These are phyloP conservation scores for Stygiomarasmius scandens DNA, from an alignment of 1,284 basidiomycete genomes.

Conservation along the genomic window DNA sequence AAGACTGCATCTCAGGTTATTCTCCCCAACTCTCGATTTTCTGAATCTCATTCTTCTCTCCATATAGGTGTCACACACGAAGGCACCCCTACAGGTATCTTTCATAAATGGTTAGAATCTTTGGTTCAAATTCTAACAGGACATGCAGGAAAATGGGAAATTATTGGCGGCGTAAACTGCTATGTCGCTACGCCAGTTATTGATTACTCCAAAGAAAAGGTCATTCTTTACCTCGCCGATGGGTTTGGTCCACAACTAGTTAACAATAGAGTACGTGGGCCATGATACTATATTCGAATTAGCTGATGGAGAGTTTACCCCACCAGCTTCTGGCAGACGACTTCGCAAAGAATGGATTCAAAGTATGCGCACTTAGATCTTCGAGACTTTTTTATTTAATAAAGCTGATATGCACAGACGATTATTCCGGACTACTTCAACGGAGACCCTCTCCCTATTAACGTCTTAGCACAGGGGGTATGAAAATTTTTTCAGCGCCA, in stretches of 20 bases:
- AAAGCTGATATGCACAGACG: slow-evolving; percentile 10
- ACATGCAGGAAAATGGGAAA: slow-evolving; percentile 9
- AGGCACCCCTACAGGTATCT: slow-evolving; percentile 36
- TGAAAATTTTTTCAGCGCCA: slow-evolving; percentile 14
- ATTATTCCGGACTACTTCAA: slow-evolving; percentile 62
- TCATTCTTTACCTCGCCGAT: slow-evolving; percentile 53
- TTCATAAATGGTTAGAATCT: background rate
- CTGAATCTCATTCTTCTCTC: background rate
- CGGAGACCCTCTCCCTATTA: slow-evolving; percentile 54
- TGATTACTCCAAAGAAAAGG: slow-evolving; percentile 55
- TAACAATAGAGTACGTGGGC: slow-evolving; percentile 3
- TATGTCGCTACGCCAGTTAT: slow-evolving; percentile 50
- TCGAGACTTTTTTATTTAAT: too few relatives aligned
- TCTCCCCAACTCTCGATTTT: background rate
- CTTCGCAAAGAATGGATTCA: slow-evolving; percentile 56
- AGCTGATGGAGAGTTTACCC: too few relatives aligned
- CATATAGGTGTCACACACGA: slow-evolving; percentile 55
- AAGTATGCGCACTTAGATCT: too few relatives aligned
- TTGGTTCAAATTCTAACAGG: background rate
- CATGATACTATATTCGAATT: too few relatives aligned
- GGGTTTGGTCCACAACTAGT: slow-evolving; percentile 41
- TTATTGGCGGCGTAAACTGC: slow-evolving; percentile 46
- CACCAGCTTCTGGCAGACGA: slow-evolving; percentile 54
- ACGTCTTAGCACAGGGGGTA: slow-evolving; percentile 41
- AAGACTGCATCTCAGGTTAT: slow-evolving; percentile 48